phyloP scores from a whole-genome alignment of 1,139 yeast species.

The Hansenula anomala region DNA sequence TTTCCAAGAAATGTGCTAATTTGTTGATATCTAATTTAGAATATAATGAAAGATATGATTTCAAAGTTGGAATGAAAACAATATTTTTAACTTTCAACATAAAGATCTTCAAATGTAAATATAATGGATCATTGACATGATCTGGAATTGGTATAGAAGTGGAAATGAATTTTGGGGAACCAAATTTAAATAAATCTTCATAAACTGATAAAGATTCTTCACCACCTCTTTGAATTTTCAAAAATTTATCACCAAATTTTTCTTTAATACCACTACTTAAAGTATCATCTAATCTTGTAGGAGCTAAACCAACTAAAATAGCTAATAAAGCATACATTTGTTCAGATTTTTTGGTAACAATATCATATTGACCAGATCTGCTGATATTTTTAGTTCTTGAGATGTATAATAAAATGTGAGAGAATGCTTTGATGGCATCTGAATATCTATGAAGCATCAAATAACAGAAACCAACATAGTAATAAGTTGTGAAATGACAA shows the following conservation, averaged over 20 bases:
- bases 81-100: constrained; percentile 35
- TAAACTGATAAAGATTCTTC: constrained; percentile 34
- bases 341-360: constrained; percentile 42
- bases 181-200: constrained; percentile 40
- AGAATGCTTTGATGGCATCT: constrained; percentile 43
- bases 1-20: constrained; percentile 36
- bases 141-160: constrained; percentile 33
- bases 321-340: constrained; percentile 47
- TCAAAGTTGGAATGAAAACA: constrained; percentile 34
- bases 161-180: constrained; percentile 43
- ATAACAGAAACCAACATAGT: constrained; percentile 46
- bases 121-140: constrained; percentile 33
- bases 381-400: constrained; percentile 40
- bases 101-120: constrained; percentile 38
- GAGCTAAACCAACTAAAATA: constrained; percentile 39
- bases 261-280: constrained; percentile 38
- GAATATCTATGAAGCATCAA: constrained; percentile 44
- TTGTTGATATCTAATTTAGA: constrained; percentile 40
- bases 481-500: constrained; percentile 44
- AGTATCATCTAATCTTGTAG: constrained; percentile 40
- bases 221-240: constrained; percentile 37
- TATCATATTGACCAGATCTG: constrained; percentile 39
- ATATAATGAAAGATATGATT: constrained; percentile 40
- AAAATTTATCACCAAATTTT: constrained; percentile 40
- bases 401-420: constrained; percentile 40